These are phyloP conservation scores for Logfia minima DNA, from an alignment of 129 eudicot genomes.

Conservation along the genomic window DNA sequence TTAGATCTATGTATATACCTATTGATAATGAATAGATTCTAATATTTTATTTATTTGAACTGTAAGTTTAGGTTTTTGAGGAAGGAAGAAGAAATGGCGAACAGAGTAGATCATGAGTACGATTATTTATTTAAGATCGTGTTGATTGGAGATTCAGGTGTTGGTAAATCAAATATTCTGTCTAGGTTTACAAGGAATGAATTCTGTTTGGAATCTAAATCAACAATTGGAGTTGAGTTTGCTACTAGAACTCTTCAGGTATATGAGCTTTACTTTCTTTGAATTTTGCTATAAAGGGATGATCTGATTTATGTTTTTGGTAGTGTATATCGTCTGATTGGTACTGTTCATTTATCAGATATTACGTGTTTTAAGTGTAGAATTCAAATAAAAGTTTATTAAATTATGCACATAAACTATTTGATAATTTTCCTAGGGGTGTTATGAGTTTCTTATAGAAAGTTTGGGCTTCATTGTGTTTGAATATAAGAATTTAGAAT, in stretches of 20 bases:
- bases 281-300: neutral
- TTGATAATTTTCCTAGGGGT: constrained; percentile 5
- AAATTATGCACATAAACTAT: neutral
- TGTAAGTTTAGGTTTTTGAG: constrained; percentile 22
- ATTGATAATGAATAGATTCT: constrained; percentile 6
- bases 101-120: constrained; percentile 41
- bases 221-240: constrained; percentile 43
- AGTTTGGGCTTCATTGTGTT: neutral
- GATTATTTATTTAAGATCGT: constrained; percentile 45
- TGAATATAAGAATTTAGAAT: neutral
- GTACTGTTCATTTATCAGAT: neutral
- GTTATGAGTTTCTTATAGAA: neutral
- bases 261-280: neutral
- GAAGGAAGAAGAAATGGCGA: constrained; percentile 31
- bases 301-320: neutral
- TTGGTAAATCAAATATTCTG: constrained; percentile 39
- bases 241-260: constrained; percentile 46
- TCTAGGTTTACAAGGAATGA: constrained; percentile 44
- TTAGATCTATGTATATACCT: constrained; percentile 27
- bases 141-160: constrained; percentile 45
- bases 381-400: neutral
- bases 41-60: neutral
- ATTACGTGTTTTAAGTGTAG: neutral
- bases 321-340: neutral
- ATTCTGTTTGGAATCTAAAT: constrained; percentile 42